Percentiles rank a stretch among this genome's conserved stretches.
These are phyloP conservation scores for Fusarium staphyleae DNA, from an alignment of 2,329 filamentous ascomycete genomes.

Conservation along the genomic window DNA sequence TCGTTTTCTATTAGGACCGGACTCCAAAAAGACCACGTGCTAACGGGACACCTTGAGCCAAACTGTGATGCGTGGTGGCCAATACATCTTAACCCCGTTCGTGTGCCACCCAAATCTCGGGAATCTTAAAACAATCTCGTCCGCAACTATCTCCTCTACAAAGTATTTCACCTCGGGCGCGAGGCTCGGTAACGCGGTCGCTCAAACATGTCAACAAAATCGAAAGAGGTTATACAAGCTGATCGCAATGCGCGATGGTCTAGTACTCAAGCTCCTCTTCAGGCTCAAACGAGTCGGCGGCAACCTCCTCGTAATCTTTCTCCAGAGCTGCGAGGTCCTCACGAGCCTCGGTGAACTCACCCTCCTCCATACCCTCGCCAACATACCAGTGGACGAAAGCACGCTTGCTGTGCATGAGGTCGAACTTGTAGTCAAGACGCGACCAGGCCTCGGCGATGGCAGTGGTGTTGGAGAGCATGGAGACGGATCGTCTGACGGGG, in stretches of 20 bases:
- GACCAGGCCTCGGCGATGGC: conserved; percentile 78
- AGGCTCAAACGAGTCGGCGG: conserved; percentile 71
- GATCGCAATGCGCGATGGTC: conserved; percentile 23
- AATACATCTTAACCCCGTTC: conserved; percentile 35
- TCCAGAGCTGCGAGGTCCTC: conserved; percentile 86
- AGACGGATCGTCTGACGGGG: conserved; percentile 68
- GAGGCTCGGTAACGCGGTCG: conserved; percentile 24
- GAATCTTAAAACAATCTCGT: conserved; percentile 42
- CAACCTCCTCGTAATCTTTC: conserved; percentile 88
- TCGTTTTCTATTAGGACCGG: conserved; percentile 42
- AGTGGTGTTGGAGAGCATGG: conserved; percentile 78
- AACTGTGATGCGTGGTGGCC: conserved; percentile 32
- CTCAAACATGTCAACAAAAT: conserved; percentile 34
- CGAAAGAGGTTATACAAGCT: conserved; percentile 30
- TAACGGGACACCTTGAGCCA: conserved; percentile 38
- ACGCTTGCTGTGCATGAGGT: conserved; percentile 81
- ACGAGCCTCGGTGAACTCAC: conserved; percentile 86
- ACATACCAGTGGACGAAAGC: conserved; percentile 83
- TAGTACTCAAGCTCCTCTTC: conserved; percentile 83
- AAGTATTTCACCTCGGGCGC: conserved; percentile 22
- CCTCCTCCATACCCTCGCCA: conserved; percentile 91
- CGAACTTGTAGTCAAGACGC: conserved; percentile 76
- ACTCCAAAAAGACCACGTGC: conserved; percentile 39
- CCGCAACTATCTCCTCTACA: conserved; percentile 34
- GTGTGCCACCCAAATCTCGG: conserved; percentile 36